phyloP scores from a whole-genome alignment of 441 rosid species.

The Erodium texanum region DNA sequence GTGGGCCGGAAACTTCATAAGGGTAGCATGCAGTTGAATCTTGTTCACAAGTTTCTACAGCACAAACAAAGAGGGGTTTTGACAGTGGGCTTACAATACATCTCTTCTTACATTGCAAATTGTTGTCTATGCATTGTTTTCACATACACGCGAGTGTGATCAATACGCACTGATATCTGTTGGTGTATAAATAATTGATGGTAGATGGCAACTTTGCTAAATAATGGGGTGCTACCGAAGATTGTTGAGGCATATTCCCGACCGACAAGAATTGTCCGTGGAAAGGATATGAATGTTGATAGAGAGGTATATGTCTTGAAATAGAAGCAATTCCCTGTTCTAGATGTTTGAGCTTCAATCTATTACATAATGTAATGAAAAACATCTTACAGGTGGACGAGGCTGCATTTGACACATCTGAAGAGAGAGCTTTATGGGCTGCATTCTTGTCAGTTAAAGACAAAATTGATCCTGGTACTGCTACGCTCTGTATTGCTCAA shows the following conservation, averaged over 20 bases:
- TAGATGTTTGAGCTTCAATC: neutral
- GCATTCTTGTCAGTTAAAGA: slow-evolving; percentile 43
- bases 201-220: slow-evolving; percentile 72
- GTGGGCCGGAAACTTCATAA: neutral
- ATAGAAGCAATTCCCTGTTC: neutral
- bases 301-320: slow-evolving; percentile 40
- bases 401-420: slow-evolving; percentile 54
- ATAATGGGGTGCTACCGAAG: slow-evolving; percentile 53
- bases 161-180: neutral
- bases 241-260: slow-evolving; percentile 93
- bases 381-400: slow-evolving; percentile 61
- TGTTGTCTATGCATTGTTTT: neutral
- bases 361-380: neutral
- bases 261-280: slow-evolving; percentile 91
- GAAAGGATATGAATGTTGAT: slow-evolving; percentile 58
- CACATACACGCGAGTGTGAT: neutral
- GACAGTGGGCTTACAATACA: neutral
- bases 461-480: slow-evolving; percentile 54
- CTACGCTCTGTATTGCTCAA: neutral
- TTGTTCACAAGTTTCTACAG: neutral
- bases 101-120: neutral
- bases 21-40: neutral
- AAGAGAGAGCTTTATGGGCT: slow-evolving; percentile 72
- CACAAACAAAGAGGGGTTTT: neutral
- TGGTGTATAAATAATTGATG: slow-evolving; percentile 17